These are phyloP conservation scores for Podospora australis DNA, from an alignment of 495 filamentous ascomycete species.

Conservation along the genomic window DNA sequence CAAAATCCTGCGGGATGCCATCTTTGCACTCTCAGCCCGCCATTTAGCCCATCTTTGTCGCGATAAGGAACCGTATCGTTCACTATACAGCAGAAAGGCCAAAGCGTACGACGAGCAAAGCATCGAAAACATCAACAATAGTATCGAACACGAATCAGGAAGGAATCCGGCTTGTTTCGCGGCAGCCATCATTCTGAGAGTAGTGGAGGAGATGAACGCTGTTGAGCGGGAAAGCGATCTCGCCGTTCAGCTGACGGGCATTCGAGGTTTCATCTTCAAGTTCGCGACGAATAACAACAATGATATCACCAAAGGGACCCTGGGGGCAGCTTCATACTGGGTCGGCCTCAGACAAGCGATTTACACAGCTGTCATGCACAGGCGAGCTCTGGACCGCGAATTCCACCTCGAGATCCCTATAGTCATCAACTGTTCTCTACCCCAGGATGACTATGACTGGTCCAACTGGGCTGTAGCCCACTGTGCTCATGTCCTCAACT, in stretches of 20 bases:
- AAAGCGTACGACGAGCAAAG: slow-evolving; percentile 47
- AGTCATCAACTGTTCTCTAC: too few species aligned
- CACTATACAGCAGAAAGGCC: slow-evolving; percentile 26
- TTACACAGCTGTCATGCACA: slow-evolving; percentile 48
- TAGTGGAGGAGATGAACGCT: slow-evolving; percentile 58
- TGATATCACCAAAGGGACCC: slow-evolving; percentile 27
- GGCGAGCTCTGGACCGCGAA: too few species aligned
- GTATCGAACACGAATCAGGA: slow-evolving; percentile 45
- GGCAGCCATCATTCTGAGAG: slow-evolving; percentile 54
- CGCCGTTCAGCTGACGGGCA: slow-evolving; percentile 45
- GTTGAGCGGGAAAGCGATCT: slow-evolving; percentile 33
- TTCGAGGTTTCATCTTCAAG: slow-evolving; percentile 45
- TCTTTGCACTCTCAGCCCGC: slow-evolving; percentile 51
- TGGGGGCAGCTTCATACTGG: slow-evolving; percentile 50
- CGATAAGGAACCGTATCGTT: too few species aligned
- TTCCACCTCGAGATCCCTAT: too few species aligned
- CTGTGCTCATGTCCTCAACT: slow-evolving; percentile 48
- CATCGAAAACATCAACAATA: slow-evolving; percentile 40
- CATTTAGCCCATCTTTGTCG: slow-evolving; percentile 51
- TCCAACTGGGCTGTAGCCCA: slow-evolving; percentile 49
- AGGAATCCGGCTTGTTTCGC: slow-evolving; percentile 55
- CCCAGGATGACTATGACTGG: slow-evolving; percentile 44
- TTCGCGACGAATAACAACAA: neutral
- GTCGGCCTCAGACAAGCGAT: slow-evolving; percentile 54
- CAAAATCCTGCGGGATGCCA: slow-evolving; percentile 51